phyloP scores from a whole-genome alignment of 139 green algal genomes.

The Ulvella scutata region DNA sequence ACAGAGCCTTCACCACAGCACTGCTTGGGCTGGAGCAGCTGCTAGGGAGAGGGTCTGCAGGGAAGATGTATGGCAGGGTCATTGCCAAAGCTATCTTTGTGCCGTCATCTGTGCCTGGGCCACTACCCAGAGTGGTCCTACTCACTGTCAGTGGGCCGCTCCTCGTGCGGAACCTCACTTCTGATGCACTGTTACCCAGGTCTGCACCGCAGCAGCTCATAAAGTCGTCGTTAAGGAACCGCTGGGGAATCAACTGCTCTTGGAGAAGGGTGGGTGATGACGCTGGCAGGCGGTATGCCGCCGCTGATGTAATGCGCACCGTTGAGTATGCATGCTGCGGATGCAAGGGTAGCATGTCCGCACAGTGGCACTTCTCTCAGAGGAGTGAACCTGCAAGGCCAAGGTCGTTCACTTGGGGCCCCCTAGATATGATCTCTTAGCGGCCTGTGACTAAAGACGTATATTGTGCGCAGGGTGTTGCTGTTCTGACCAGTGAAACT shows the following conservation, averaged over 20 bases:
- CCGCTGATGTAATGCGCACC: constrained; percentile 5
- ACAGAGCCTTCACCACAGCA: not conserved
- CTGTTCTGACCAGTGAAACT: too few species aligned
- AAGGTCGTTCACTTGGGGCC: too few species aligned
- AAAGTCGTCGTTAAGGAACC: not conserved
- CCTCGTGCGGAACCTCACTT: not conserved
- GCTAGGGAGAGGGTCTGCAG: not conserved
- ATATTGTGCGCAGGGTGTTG: too few species aligned
- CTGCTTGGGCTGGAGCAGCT: not conserved
- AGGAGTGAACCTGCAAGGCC: constrained; percentile 63
- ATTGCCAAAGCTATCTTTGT: not conserved
- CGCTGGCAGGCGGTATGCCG: not conserved
- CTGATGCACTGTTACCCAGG: not conserved
- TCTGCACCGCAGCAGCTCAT: not conserved
- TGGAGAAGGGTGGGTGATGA: not conserved
- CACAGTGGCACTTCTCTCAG: constrained; percentile 48
- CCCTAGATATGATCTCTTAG: too few species aligned
- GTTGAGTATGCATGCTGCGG: constrained; percentile 21
- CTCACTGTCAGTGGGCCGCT: not conserved
- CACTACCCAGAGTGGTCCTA: not conserved
- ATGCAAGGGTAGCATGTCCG: constrained; percentile 54
- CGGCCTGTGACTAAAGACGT: too few species aligned
- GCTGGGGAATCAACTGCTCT: not conserved
- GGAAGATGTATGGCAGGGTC: not conserved
- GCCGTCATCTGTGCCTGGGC: not conserved